Conservation (phyloP, 371 early-diverging fungal species). For the Mucor circinelloides region DNA sequence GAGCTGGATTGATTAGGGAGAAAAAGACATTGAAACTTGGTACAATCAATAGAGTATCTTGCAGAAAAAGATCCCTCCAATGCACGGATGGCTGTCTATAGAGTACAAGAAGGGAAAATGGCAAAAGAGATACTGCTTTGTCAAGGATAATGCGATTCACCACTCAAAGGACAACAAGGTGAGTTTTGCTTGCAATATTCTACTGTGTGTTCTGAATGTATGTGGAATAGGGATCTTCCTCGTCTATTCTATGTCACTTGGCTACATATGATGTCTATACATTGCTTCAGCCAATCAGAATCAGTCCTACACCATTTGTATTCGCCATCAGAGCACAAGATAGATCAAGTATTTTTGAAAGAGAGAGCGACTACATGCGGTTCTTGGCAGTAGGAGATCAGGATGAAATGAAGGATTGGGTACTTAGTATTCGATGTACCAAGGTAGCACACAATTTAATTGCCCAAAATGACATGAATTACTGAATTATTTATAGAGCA, state of each 20-base stretch:
- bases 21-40: slow-evolving; percentile 21
- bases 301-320: slow-evolving; percentile 77
- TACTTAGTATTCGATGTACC: slow-evolving; percentile 76
- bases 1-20: slow-evolving; percentile 18
- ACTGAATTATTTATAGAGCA: slow-evolving; percentile 25
- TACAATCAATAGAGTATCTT: slow-evolving; percentile 32
- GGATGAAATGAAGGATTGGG: slow-evolving; percentile 82
- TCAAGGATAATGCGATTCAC: slow-evolving; percentile 68
- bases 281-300: slow-evolving; percentile 47
- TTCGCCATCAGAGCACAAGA: slow-evolving; percentile 87
- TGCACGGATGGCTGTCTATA: slow-evolving; percentile 68
- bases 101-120: slow-evolving; percentile 80
- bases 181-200: too few relatives aligned
- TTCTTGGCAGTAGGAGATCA: slow-evolving; percentile 76
- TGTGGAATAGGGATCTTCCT: slow-evolving; percentile 6
- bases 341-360: slow-evolving; percentile 75
- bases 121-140: slow-evolving; percentile 70
- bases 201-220: background rate
- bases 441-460: slow-evolving; percentile 55
- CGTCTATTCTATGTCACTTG: slow-evolving; percentile 66
- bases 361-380: slow-evolving; percentile 82
- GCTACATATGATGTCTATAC: slow-evolving; percentile 83
- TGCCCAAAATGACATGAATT: background rate
- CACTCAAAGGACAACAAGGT: slow-evolving; percentile 76
- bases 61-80: slow-evolving; percentile 44